Conservation (phyloP, 1,284 basidiomycete genomes). For the Melampsora americana region DNA sequence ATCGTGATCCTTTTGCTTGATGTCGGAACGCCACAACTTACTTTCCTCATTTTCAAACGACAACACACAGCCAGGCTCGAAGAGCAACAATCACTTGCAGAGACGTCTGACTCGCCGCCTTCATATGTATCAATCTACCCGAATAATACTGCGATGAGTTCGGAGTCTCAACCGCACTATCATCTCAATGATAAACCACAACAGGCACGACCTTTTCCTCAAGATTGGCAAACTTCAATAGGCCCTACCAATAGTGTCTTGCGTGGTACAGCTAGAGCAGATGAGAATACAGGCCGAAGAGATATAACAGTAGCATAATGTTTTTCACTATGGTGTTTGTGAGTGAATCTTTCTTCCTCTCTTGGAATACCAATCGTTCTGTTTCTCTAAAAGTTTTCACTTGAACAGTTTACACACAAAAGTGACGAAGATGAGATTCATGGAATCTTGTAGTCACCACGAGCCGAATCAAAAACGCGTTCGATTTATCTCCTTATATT, state of each 20-base stretch:
- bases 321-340: no score
- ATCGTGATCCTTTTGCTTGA: no score
- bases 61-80: not conserved
- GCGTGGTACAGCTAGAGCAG: not conserved
- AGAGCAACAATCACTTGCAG: not conserved
- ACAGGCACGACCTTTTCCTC: not conserved
- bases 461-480: no score
- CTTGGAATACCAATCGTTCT: no score
- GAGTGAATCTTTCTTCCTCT: no score
- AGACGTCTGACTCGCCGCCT: not conserved
- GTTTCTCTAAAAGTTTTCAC: no score
- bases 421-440: no score
- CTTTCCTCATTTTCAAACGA: no score
- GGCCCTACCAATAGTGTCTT: not conserved
- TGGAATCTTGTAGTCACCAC: no score
- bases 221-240: constrained; percentile 11
- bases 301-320: not conserved
- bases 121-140: not conserved
- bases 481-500: no score
- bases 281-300: not conserved
- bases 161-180: not conserved
- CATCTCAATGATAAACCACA: not conserved
- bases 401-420: no score
- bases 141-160: not conserved
- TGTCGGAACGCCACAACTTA: no score